Conservation (phyloP, 1,284 basidiomycete genomes). For the Sanghuangporus weigelae region DNA sequence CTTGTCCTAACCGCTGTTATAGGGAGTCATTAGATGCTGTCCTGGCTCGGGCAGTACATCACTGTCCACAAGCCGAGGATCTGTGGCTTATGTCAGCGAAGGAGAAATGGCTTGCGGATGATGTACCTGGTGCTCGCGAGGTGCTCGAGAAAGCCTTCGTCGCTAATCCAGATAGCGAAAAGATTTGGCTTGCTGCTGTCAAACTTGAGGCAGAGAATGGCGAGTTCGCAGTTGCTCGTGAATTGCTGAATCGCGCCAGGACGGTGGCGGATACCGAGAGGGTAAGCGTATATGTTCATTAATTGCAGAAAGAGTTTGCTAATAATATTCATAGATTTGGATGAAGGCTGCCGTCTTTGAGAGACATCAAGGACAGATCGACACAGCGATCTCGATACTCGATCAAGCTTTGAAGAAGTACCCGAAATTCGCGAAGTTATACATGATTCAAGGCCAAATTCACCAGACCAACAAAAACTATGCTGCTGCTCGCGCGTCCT, state of each 20-base stretch:
- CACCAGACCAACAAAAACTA: conserved; percentile 58
- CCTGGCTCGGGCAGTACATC: conserved; percentile 76
- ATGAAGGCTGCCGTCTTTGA: conserved; percentile 97
- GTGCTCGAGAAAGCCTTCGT: conserved; percentile 89
- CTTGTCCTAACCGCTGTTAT: background rate
- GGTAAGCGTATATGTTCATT: conserved; percentile 40
- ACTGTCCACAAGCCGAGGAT: conserved; percentile 92
- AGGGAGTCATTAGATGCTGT: conserved; percentile 82
- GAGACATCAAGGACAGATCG: conserved; percentile 75
- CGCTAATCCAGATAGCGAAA: conserved; percentile 94
- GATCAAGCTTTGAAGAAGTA: conserved; percentile 76
- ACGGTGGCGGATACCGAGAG: conserved; percentile 87
- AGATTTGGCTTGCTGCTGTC: conserved; percentile 95
- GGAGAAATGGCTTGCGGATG: conserved; percentile 87
- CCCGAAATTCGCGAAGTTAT: conserved; percentile 85
- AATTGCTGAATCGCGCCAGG: conserved; percentile 84
- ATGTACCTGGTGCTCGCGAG: conserved; percentile 82
- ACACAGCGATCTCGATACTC: conserved; percentile 72
- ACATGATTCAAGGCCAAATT: conserved; percentile 97
- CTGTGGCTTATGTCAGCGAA: conserved; percentile 98
- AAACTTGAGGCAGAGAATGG: conserved; percentile 95
- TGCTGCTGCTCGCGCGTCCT: conserved; percentile 70
- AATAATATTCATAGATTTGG: conserved; percentile 69
- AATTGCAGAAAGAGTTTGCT: conserved; percentile 2
- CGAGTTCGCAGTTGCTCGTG: conserved; percentile 78